Conservation (phyloP, 1,284 basidiomycete genomes). For the Taiwanofungus camphoratus region DNA sequence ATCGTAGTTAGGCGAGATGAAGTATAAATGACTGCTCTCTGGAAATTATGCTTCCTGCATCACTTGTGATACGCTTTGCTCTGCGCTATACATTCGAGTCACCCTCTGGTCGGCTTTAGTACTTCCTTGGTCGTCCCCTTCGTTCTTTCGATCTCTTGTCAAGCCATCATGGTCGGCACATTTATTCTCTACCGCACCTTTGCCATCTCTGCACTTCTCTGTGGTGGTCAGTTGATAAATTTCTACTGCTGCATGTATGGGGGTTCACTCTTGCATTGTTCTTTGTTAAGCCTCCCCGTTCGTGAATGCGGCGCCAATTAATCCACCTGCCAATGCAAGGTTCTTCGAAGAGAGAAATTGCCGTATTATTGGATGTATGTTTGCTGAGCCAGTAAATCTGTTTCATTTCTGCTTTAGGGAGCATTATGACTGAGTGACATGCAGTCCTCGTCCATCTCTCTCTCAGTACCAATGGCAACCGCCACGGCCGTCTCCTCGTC, state of each 20-base stretch:
- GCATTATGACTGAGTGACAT: neutral
- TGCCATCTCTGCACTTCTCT: slow-evolving; percentile 13
- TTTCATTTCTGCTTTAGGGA: neutral
- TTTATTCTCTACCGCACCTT: slow-evolving; percentile 14
- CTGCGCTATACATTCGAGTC: too few species aligned
- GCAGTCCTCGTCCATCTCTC: neutral
- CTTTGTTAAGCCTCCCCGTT: slow-evolving; percentile 3
- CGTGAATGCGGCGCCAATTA: slow-evolving; percentile 4
- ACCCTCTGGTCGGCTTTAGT: too few species aligned
- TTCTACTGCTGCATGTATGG: neutral
- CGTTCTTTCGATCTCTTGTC: too few species aligned
- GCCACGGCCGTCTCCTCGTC: too few species aligned
- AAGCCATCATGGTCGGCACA: slow-evolving; percentile 10
- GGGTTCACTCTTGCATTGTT: neutral
- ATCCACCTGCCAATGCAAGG: too few species aligned
- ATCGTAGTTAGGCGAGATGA: too few species aligned
- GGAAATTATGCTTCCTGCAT: too few species aligned
- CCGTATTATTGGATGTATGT: neutral
- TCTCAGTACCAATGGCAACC: too few species aligned
- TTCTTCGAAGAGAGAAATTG: neutral
- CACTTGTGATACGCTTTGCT: too few species aligned
- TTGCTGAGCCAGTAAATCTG: neutral
- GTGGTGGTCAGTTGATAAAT: slow-evolving; percentile 6
- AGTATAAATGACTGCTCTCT: too few species aligned
- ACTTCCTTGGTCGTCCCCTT: too few species aligned